Evolutionary conservation across 192 early-diverging fungal species (phyloP), one percentile per base, ranked within the genome.

Genomic region (Entophlyctis luteolus): DNA sequence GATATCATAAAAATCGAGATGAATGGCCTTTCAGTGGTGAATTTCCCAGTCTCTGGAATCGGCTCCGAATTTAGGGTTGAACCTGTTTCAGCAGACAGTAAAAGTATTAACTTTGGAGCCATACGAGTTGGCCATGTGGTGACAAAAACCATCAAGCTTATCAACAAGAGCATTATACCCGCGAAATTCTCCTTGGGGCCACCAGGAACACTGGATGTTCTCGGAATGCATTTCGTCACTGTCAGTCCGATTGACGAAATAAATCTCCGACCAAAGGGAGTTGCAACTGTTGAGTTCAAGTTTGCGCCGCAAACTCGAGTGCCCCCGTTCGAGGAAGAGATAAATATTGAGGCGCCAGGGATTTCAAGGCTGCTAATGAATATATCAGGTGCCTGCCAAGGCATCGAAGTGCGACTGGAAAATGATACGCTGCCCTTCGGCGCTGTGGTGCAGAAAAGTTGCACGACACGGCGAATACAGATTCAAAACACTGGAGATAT

Each of bases 391-490:
- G 77, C 78, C 25, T 83, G 84, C 49, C 79, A 84, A 74, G 85
- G 85, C 5, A 83, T 79, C 34, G 85, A 86, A 33, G 77, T 86
- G 4, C 67, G 60, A 25, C 60, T 86, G 0, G 85, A 86, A 55
- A 86, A 81, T 45, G 80, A 79, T 42, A 81, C 77, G 23, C 59
- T 86, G 42, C 81, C 83, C n/a, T 86, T 86, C 58, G 84, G 85
- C 27, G 83, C 83, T 5, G 80, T 86, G 39, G 83, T 83, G 10
- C 77, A 83, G 59, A 78, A 75, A 37, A 82, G 80, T 53, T 83
- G 66, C 18, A 72, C 84, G 1, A 82, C 78, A 14, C 55, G 81
- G 27, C 54, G 81, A 34, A 55, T 86, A 5, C 81, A 86, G 58
- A 59, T 86, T 29, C 77, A 78, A 38, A 86, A 86, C 62, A 38